Conservation (phyloP, 257 asterid species). For the Salvia miltiorrhiza region DNA sequence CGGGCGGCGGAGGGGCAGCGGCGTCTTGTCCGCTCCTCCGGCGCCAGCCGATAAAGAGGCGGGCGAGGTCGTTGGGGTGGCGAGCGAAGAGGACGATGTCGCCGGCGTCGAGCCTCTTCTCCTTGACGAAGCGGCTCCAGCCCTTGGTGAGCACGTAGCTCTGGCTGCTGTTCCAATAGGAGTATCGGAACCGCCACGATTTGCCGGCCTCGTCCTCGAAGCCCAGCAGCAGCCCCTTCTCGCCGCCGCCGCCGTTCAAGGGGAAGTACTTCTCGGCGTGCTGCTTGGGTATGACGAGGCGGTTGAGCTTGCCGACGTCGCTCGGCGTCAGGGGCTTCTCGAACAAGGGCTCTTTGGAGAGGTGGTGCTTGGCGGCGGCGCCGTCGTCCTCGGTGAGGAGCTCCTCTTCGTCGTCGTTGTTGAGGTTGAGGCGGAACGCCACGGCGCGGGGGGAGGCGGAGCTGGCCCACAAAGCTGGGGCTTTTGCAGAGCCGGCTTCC, state of each 20-base stretch:
- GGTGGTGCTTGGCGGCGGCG: background rate
- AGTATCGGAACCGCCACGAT: conserved; percentile 76
- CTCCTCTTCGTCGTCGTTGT: conserved; percentile 43
- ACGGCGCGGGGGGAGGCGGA: background rate
- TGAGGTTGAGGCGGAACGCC: conserved; percentile 36
- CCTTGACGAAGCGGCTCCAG: conserved; percentile 95
- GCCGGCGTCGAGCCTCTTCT: conserved; percentile 75
- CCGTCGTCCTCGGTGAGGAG: no score
- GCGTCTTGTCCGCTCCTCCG: conserved; percentile 29
- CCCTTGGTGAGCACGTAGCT: conserved; percentile 92
- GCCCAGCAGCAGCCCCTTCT: conserved; percentile 55
- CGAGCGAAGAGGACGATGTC: conserved; percentile 66
- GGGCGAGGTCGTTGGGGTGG: conserved; percentile 48
- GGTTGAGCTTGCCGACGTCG: conserved; percentile 94
- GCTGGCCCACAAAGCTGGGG: conserved; percentile 5
- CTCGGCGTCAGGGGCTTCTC: conserved; percentile 89
- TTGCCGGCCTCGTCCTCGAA: conserved; percentile 83
- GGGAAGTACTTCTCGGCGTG: conserved; percentile 88
- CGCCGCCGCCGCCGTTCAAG: conserved; percentile 29
- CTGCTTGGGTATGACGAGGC: conserved; percentile 87
- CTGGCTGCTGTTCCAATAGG: conserved; percentile 93
- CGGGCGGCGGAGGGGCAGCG: conserved; percentile 18
- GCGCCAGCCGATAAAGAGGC: conserved; percentile 79
- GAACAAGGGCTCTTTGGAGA: conserved; percentile 51
- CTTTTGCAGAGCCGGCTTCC: conserved; percentile 21